Evolutionary conservation across 148 eudicot genomes (phyloP).

Genomic region (Simmondsia chinensis): DNA sequence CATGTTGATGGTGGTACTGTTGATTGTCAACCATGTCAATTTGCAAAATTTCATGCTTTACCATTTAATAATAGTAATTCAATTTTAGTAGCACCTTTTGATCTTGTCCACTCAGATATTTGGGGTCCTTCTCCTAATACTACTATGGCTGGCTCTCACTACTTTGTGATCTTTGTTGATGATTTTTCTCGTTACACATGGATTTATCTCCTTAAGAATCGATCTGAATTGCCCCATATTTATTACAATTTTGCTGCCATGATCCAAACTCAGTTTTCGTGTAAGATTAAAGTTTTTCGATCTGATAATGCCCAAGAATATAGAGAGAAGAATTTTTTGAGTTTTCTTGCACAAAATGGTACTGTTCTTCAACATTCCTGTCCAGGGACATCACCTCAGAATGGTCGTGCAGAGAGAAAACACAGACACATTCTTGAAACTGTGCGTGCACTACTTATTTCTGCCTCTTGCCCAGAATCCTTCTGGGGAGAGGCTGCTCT

Average conservation of each 20-base stretch:
- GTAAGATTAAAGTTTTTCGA: neutral
- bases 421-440: constrained; percentile 3
- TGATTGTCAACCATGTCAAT: neutral
- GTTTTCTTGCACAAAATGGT: neutral
- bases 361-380: neutral
- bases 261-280: constrained; percentile 4
- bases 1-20: neutral
- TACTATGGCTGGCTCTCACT: neutral
- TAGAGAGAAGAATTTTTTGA: neutral
- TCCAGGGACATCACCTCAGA: constrained; percentile 1
- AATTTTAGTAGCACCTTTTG: constrained; percentile 6
- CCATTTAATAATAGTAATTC: constrained; percentile 1
- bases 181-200: constrained; percentile 5
- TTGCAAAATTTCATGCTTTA: constrained; percentile 1
- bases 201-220: neutral
- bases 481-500: constrained; percentile 1
- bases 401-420: constrained; percentile 7
- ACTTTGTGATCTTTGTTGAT: constrained; percentile 9
- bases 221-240: neutral
- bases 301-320: constrained; percentile 6
- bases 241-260: neutral
- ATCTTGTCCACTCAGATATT: constrained; percentile 4
- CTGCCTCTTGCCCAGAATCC: neutral
- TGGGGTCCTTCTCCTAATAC: neutral
- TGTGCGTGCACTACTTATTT: neutral